phyloP scores from a whole-genome alignment of 1,139 yeast species.

The Pichia sp. region DNA sequence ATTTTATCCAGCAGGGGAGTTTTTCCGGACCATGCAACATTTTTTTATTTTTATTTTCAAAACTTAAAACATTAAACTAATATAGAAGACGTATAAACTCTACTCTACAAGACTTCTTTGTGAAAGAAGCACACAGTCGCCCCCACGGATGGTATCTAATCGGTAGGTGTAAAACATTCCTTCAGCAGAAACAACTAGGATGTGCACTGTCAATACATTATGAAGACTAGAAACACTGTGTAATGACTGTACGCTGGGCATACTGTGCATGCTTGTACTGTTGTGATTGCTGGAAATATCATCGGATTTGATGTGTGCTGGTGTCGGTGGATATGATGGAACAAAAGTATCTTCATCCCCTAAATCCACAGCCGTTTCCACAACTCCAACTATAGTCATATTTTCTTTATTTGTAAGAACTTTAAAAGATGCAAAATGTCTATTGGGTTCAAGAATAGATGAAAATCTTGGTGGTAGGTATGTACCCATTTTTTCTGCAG shows the following conservation, averaged over 20 bases:
- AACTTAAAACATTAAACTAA: neutral
- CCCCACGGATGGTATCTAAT: conserved; percentile 83
- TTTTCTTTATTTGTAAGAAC: conserved; percentile 62
- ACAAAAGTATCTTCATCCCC: neutral
- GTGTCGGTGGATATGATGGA: conserved; percentile 19
- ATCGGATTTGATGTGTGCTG: conserved; percentile 13
- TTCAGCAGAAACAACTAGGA: conserved; percentile 78
- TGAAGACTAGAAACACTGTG: neutral
- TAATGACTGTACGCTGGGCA: neutral
- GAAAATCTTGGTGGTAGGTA: conserved; percentile 78
- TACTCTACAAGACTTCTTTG: conserved; percentile 34
- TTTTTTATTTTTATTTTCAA: too few relatives aligned
- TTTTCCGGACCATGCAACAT: too few relatives aligned
- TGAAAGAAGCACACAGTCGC: conserved; percentile 77
- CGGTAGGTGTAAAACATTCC: conserved; percentile 84
- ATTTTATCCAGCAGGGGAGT: too few relatives aligned
- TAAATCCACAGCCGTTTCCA: conserved; percentile 16
- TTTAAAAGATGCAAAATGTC: conserved; percentile 91
- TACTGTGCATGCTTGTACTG: neutral
- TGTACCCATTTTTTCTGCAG: conserved; percentile 86
- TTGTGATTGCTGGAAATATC: conserved; percentile 8
- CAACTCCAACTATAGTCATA: conserved; percentile 57
- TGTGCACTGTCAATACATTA: conserved; percentile 37
- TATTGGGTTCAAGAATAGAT: conserved; percentile 81
- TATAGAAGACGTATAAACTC: neutral